phyloP scores from a whole-genome alignment of 352 stramenopile species.

The Globisporangium mamillatum region DNA sequence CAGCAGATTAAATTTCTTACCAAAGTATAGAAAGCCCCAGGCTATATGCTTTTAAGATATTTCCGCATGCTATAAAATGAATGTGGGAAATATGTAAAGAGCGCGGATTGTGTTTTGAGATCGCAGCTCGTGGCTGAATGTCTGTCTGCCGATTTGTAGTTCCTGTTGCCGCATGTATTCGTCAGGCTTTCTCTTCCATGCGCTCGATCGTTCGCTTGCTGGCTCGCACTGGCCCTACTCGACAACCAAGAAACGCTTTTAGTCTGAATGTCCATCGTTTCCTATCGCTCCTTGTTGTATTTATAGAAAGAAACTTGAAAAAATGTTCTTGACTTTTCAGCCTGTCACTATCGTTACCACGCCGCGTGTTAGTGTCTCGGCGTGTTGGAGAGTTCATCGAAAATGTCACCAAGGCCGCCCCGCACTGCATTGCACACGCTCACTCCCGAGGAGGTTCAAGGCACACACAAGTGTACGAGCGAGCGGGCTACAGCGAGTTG shows the following conservation, averaged over 20 bases:
- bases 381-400: neutral
- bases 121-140: neutral
- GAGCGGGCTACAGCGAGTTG: neutral
- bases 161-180: neutral
- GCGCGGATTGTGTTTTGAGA: neutral
- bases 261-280: conserved; percentile 3
- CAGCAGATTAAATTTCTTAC: neutral
- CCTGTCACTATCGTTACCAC: conserved; percentile 8
- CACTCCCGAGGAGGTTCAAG: neutral
- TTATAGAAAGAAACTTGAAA: conserved; percentile 3
- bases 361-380: neutral
- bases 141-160: neutral
- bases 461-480: neutral
- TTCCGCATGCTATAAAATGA: neutral
- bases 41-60: neutral
- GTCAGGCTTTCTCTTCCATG: neutral
- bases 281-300: neutral
- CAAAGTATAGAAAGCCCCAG: neutral
- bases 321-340: neutral
- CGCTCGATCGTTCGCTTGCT: neutral
- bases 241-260: conserved; percentile 7
- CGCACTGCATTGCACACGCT: neutral
- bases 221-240: conserved; percentile 1
- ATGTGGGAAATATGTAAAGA: neutral
- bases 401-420: neutral